phyloP scores from a whole-genome alignment of 257 asterid species.

The Ehretia macrophylla region DNA sequence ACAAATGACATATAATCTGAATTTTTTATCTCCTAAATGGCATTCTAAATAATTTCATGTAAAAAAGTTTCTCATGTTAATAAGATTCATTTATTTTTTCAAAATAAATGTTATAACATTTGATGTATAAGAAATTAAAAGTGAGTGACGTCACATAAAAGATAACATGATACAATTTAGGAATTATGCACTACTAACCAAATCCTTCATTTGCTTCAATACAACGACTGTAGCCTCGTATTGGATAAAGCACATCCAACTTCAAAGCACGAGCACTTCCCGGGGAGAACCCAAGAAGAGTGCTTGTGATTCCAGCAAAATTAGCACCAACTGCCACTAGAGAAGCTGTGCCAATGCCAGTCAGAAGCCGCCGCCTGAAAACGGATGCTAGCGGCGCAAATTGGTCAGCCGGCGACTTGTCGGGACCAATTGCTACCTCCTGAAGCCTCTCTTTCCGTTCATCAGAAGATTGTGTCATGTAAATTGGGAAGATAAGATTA shows the following conservation, averaged over 20 bases:
- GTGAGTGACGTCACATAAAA: too few relatives aligned
- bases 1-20: too few relatives aligned
- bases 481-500: slow-evolving; percentile 12
- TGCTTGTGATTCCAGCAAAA: slow-evolving; percentile 73
- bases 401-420: slow-evolving; percentile 43
- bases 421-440: slow-evolving; percentile 9
- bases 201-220: slow-evolving; percentile 60
- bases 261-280: slow-evolving; percentile 62
- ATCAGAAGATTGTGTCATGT: slow-evolving; percentile 37
- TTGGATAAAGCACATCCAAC: slow-evolving; percentile 76
- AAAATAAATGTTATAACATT: too few relatives aligned
- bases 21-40: too few relatives aligned
- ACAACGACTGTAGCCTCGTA: slow-evolving; percentile 67
- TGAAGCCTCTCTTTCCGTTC: slow-evolving; percentile 27
- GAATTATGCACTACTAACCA: too few relatives aligned
- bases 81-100: too few relatives aligned
- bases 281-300: slow-evolving; percentile 68
- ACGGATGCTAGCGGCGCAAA: slow-evolving; percentile 56
- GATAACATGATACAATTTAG: too few relatives aligned
- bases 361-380: slow-evolving; percentile 64
- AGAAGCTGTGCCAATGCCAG: slow-evolving; percentile 65
- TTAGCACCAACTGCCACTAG: slow-evolving; percentile 68
- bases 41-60: too few relatives aligned
- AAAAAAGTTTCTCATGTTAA: too few relatives aligned
- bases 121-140: too few relatives aligned